These are phyloP conservation scores for Colletotrichum orchidophilum DNA, from an alignment of 2,329 filamentous ascomycete species.

Conservation along the genomic window DNA sequence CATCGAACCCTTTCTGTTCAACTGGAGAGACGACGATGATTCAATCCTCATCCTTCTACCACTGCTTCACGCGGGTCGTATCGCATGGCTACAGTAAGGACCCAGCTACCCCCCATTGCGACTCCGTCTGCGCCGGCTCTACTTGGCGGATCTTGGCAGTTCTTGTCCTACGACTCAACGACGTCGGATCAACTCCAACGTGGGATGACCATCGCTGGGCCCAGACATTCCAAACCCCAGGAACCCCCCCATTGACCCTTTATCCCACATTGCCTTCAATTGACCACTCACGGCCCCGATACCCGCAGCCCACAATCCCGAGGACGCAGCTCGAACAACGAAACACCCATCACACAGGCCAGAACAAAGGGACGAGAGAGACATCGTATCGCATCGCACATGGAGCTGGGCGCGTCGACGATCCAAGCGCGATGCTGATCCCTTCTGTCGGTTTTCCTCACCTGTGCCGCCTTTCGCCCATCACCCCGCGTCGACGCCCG, in stretches of 20 bases:
- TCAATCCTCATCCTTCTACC: not conserved
- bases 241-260: constrained; percentile 6
- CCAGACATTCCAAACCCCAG: constrained; percentile 19
- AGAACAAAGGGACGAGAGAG: constrained; percentile 3
- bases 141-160: constrained; percentile 29
- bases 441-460: constrained; percentile 18
- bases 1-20: not conserved
- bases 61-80: not conserved
- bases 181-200: constrained; percentile 20
- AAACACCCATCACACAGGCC: constrained; percentile 3
- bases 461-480: constrained; percentile 10
- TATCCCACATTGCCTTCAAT: constrained; percentile 10
- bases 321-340: not conserved
- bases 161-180: constrained; percentile 32
- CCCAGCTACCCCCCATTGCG: constrained; percentile 17
- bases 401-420: constrained; percentile 13
- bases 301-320: not conserved
- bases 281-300: constrained; percentile 3
- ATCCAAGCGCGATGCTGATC: constrained; percentile 31
- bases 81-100: constrained; percentile 19
- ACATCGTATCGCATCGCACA: not conserved
- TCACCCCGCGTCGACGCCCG: constrained; percentile 3
- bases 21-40: constrained; percentile 3
- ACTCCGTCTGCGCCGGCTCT: constrained; percentile 28
- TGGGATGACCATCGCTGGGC: constrained; percentile 20